Percentiles rank a stretch among this genome's conserved stretches.
These are phyloP conservation scores for Aegilops speltoides DNA, from an alignment of 176 grass and related monocot genomes.

Conservation along the genomic window DNA sequence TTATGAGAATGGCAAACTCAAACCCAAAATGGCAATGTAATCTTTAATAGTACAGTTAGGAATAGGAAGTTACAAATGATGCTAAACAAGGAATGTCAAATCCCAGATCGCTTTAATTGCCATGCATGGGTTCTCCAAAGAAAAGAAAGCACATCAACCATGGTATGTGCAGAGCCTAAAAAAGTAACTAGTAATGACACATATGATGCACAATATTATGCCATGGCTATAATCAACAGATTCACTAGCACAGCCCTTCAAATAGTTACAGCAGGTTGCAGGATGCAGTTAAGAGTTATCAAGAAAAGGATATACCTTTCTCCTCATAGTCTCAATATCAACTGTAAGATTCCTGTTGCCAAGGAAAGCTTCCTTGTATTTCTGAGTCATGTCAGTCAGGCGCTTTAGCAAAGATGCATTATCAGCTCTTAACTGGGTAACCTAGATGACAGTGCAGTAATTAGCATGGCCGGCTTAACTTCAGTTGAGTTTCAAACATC, in stretches of 20 bases:
- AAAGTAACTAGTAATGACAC: neutral
- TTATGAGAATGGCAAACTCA: conserved; percentile 11
- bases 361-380: conserved; percentile 64
- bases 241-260: neutral
- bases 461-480: conserved; percentile 18
- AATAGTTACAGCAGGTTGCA: neutral
- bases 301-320: conserved; percentile 54
- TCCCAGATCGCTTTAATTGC: neutral
- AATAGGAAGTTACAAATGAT: neutral
- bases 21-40: neutral
- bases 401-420: conserved; percentile 69
- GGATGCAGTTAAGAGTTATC: neutral
- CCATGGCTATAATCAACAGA: neutral
- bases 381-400: conserved; percentile 64
- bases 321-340: conserved; percentile 68
- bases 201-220: neutral
- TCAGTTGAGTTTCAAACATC: neutral
- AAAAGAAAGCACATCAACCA: neutral
- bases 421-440: conserved; percentile 67
- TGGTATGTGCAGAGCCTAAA: neutral
- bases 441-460: conserved; percentile 45
- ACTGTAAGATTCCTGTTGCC: conserved; percentile 65
- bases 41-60: conserved; percentile 1
- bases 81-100: neutral
- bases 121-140: neutral